These are phyloP conservation scores for Schwanniomyces pseudopolymorphus DNA, from an alignment of 805 yeast species.

Conservation along the genomic window DNA sequence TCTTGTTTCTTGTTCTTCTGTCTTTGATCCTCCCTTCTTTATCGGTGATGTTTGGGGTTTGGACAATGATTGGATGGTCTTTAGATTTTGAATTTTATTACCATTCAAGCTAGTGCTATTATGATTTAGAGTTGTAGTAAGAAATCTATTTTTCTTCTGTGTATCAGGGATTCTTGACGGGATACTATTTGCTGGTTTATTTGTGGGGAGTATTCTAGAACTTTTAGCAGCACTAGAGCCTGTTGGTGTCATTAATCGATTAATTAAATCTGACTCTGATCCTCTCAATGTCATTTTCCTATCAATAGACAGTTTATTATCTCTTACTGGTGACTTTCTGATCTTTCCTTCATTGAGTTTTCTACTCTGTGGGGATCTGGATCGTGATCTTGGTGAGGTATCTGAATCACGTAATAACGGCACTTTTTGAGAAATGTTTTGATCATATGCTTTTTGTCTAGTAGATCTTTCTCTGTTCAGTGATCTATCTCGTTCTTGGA, in stretches of 20 bases:
- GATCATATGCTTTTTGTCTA: background rate
- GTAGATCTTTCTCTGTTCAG: background rate
- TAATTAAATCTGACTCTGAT: constrained; percentile 11
- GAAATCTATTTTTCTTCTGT: constrained; percentile 28
- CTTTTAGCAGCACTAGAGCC: constrained; percentile 29
- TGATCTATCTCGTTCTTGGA: background rate
- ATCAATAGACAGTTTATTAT: background rate
- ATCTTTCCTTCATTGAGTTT: background rate
- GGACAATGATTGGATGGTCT: constrained; percentile 9
- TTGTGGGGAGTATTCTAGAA: constrained; percentile 1
- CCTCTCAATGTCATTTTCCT: constrained; percentile 1
- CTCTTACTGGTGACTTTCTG: background rate
- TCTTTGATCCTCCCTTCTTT: constrained; percentile 6
- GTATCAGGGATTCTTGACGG: constrained; percentile 3
- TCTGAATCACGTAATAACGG: background rate
- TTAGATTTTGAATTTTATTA: constrained; percentile 10
- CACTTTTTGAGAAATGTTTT: background rate
- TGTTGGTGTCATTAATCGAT: constrained; percentile 29
- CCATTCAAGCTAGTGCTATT: constrained; percentile 22
- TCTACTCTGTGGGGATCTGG: background rate
- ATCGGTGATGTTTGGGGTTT: constrained; percentile 13
- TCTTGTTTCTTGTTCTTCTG: constrained; percentile 10
- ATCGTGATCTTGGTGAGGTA: background rate
- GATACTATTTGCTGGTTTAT: constrained; percentile 2
- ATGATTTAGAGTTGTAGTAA: constrained; percentile 36